Evolutionary conservation across 345 rosid genomes (phyloP), one percentile per base, ranked within the genome.

Genomic region (Erysimum cheiranthoides): DNA sequence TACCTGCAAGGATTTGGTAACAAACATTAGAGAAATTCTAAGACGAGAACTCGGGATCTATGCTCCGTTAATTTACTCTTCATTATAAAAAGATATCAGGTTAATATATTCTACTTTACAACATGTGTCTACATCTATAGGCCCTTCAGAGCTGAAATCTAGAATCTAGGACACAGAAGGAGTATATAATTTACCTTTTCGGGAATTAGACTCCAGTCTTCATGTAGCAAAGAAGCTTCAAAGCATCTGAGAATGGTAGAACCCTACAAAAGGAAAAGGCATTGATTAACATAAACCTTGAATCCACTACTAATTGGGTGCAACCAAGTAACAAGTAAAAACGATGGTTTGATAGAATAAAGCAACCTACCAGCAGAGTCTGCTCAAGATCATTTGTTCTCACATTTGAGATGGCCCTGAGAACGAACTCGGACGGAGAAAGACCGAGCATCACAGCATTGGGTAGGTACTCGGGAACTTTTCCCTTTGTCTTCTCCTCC

Each of bases 371-470:
- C 98, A 95, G 84, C 65, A 90, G 84, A 45, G 92, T 82, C 89
- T 90, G 93, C 84, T 92, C 98, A 70, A 95, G 86, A 80, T 92
- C 94, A 81, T 89, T 95, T 62, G 89, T 84, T 73, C 74, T 92
- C 52, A 92, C 91, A 50, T 77, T 84, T 28, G 98, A 87, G 69
- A 92, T 79, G 43, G 91, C 87, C 51, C 72, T 86, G 39, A 90
- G 96, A 76, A 95, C 88, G 77, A 80, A 89, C 47, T 88, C 90
- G 38, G 98, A 86, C 4, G 97, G 93, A 50, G 94, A 84, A 47
- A 90, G 83, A 68, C 97, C 98, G 32, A 71, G 81, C 94, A 95
- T 82, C 52, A 87, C 36, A 42, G 74, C 78, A 78, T 92, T 93
- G 68, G 96, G 89, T 63, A 84, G 88, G 77, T 86, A 87, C 42